Percentiles rank a stretch among this genome's conserved stretches.
These are phyloP conservation scores for Ceratocystis variospora DNA, from an alignment of 2,329 filamentous ascomycete genomes.

Conservation along the genomic window DNA sequence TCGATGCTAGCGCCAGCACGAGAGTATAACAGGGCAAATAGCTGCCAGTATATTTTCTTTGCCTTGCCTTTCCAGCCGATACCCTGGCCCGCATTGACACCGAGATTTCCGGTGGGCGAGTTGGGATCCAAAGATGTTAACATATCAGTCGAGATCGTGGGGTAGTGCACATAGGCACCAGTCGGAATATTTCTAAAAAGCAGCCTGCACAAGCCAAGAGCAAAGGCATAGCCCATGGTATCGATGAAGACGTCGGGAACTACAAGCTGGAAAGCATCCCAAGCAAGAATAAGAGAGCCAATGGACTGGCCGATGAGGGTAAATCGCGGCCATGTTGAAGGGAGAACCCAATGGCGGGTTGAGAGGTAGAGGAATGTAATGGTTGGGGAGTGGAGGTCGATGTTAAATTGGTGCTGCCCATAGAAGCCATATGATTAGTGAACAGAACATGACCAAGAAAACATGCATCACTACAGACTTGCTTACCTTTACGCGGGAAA, in stretches of 20 bases:
- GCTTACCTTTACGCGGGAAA: constrained; percentile 63
- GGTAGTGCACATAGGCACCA: constrained; percentile 92
- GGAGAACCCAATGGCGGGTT: constrained; percentile 72
- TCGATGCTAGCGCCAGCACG: constrained; percentile 73
- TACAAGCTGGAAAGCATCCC: constrained; percentile 83
- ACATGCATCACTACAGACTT: constrained; percentile 20
- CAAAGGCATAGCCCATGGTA: constrained; percentile 96
- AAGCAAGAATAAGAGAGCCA: constrained; percentile 73
- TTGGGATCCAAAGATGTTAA: constrained; percentile 61
- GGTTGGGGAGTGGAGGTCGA: constrained; percentile 68
- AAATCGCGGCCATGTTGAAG: constrained; percentile 79
- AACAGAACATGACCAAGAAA: neutral
- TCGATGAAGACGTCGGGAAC: constrained; percentile 91
- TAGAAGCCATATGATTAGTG: constrained; percentile 18
- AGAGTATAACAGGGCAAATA: constrained; percentile 72
- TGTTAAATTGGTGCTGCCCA: constrained; percentile 71
- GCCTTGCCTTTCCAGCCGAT: constrained; percentile 52
- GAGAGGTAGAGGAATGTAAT: constrained; percentile 83
- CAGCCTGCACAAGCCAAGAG: constrained; percentile 66
- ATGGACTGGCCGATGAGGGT: constrained; percentile 89
- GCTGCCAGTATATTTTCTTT: constrained; percentile 75
- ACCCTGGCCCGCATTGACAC: constrained; percentile 74
- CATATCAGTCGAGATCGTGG: constrained; percentile 98
- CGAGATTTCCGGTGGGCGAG: constrained; percentile 44
- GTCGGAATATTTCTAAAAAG: constrained; percentile 72